These are phyloP conservation scores for Abrus precatorius DNA, from an alignment of 306 rosid species.

Conservation along the genomic window DNA sequence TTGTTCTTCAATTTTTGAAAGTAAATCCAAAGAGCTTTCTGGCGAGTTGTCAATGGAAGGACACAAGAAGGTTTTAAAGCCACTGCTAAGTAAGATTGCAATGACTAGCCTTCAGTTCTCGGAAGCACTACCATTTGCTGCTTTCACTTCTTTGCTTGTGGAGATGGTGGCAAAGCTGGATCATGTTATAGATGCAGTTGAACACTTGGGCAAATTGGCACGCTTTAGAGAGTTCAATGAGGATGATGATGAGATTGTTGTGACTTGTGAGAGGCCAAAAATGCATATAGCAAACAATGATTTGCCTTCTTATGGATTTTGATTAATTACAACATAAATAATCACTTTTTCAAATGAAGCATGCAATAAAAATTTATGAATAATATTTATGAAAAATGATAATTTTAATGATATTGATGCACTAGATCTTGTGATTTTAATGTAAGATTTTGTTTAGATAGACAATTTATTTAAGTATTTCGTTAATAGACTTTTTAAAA, in stretches of 20 bases:
- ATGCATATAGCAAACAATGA: conserved; percentile 26
- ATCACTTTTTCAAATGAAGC: not conserved
- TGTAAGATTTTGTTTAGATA: too few relatives aligned
- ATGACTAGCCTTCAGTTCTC: conserved; percentile 79
- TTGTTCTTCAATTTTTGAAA: conserved; percentile 54
- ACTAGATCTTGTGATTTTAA: too few relatives aligned
- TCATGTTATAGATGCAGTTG: conserved; percentile 71
- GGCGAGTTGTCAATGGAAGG: conserved; percentile 50
- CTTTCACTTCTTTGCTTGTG: conserved; percentile 80
- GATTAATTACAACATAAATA: conserved; percentile 45
- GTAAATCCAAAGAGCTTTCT: conserved; percentile 49
- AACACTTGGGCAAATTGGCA: conserved; percentile 69
- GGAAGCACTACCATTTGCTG: conserved; percentile 86
- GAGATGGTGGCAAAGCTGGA: conserved; percentile 90
- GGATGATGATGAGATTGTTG: conserved; percentile 58
- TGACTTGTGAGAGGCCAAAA: conserved; percentile 61
- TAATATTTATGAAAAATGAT: too few relatives aligned
- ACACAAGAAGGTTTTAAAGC: conserved; percentile 64
- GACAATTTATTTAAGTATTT: too few relatives aligned
- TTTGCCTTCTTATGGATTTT: conserved; percentile 57
- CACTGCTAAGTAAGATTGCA: conserved; percentile 70
- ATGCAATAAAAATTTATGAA: too few relatives aligned
- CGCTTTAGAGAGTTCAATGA: conserved; percentile 68
- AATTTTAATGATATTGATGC: too few relatives aligned
- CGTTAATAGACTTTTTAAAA: too few relatives aligned